These are phyloP conservation scores for Pezicula neosporulosa DNA, from an alignment of 2,329 filamentous ascomycete genomes.

Conservation along the genomic window DNA sequence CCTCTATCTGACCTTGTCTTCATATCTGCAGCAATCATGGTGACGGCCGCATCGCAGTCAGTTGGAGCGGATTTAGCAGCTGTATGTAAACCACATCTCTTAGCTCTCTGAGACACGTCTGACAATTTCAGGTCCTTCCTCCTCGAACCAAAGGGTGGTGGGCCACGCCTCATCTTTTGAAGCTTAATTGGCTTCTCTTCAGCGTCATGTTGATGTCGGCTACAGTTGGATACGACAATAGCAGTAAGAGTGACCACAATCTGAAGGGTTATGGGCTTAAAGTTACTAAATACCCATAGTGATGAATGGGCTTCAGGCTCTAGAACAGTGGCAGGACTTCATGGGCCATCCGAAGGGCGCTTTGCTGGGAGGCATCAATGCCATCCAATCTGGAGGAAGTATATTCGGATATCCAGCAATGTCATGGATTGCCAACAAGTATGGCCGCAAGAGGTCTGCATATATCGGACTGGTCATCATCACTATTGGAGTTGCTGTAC, in stretches of 20 bases:
- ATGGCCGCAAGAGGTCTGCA: constrained; percentile 13
- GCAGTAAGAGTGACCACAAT: no score
- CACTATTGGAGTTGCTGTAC: constrained; percentile 37
- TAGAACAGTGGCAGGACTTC: constrained; percentile 28
- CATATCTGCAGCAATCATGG: background rate
- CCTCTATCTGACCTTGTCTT: background rate
- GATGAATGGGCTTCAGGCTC: constrained; percentile 29
- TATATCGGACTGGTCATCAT: constrained; percentile 27
- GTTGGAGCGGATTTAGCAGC: background rate
- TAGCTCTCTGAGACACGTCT: background rate
- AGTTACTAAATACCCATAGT: background rate
- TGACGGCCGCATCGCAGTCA: background rate
- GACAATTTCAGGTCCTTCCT: background rate
- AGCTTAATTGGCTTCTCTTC: constrained; percentile 1
- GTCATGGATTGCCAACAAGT: constrained; percentile 27
- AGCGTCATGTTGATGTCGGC: background rate
- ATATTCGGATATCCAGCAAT: constrained; percentile 25
- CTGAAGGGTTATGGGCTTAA: no score
- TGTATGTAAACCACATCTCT: background rate
- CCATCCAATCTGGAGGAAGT: constrained; percentile 26
- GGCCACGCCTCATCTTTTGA: background rate
- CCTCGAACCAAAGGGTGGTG: background rate
- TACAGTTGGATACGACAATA: constrained; percentile 8
- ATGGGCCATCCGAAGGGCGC: constrained; percentile 25
- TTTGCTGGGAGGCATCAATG: constrained; percentile 29